Evolutionary conservation across 352 stramenopile genomes (phyloP).

Genomic region (Phytophthora rubi): DNA sequence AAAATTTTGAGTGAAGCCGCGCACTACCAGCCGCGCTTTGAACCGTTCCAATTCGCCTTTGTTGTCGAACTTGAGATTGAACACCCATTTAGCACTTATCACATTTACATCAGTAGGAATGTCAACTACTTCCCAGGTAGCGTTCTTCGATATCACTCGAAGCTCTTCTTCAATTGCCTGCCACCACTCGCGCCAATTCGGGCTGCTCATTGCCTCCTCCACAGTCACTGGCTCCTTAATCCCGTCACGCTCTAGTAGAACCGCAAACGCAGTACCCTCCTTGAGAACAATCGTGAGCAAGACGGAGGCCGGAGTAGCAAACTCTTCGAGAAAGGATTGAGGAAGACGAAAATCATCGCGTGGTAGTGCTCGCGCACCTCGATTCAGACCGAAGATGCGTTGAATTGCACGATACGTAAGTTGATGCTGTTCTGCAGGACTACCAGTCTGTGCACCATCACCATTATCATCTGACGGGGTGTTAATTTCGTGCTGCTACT

Average conservation of each 20-base stretch:
- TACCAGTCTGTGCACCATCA: too few species aligned
- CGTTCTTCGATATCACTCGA: background rate
- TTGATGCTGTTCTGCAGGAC: too few species aligned
- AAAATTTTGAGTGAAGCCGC: background rate
- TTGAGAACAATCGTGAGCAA: background rate
- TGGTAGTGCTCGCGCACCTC: background rate
- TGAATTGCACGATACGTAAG: constrained; percentile 2
- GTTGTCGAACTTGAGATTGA: constrained; percentile 1
- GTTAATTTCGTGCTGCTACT: too few species aligned
- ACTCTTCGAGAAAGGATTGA: constrained; percentile 3
- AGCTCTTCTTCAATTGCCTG: background rate
- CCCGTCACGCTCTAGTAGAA: background rate
- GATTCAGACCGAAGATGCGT: constrained; percentile 3
- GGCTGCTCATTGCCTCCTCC: constrained; percentile 3
- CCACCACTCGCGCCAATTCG: background rate
- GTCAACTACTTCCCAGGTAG: constrained; percentile 7
- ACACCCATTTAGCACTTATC: constrained; percentile 2
- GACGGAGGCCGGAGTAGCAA: background rate
- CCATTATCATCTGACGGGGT: too few species aligned
- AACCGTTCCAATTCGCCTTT: constrained; percentile 6
- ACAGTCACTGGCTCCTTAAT: background rate
- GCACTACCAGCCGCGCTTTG: constrained; percentile 3
- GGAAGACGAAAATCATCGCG: background rate
- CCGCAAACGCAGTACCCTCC: background rate
- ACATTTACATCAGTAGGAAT: background rate